These are phyloP conservation scores for Helotiales sp. DNA, from an alignment of 2,329 filamentous ascomycete genomes.

Conservation along the genomic window DNA sequence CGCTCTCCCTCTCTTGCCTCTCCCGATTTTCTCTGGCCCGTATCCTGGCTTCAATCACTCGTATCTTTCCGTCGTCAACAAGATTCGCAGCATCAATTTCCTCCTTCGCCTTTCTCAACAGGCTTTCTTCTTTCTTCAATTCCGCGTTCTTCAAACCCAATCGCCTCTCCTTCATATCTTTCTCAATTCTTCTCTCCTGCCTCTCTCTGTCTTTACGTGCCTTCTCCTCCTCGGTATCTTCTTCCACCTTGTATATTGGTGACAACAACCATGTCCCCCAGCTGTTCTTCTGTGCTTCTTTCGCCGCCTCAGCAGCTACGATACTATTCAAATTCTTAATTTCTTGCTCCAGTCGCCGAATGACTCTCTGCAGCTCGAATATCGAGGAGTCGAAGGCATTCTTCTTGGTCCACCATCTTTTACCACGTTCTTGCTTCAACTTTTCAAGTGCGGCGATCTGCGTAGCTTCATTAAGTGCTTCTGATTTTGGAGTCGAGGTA, in stretches of 20 bases:
- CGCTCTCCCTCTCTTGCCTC: slow-evolving; percentile 4
- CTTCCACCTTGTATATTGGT: slow-evolving; percentile 30
- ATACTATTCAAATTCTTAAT: slow-evolving; percentile 34
- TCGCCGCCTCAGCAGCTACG: slow-evolving; percentile 30
- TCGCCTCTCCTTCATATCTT: slow-evolving; percentile 23
- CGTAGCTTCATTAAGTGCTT: slow-evolving; percentile 22
- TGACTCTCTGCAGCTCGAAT: slow-evolving; percentile 21
- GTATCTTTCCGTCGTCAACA: slow-evolving; percentile 15
- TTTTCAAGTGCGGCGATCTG: slow-evolving; percentile 33
- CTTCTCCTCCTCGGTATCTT: slow-evolving; percentile 37
- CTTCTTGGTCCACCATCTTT: slow-evolving; percentile 32
- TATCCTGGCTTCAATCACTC: slow-evolving; percentile 11
- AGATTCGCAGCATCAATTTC: slow-evolving; percentile 15
- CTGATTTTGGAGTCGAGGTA: not conserved
- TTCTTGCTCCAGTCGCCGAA: slow-evolving; percentile 29
- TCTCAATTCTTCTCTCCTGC: slow-evolving; percentile 37
- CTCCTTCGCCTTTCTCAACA: slow-evolving; percentile 7
- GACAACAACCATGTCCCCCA: slow-evolving; percentile 36
- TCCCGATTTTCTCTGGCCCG: slow-evolving; percentile 10
- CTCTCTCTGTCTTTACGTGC: slow-evolving; percentile 33
- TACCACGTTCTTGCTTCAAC: slow-evolving; percentile 33
- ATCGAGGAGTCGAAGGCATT: slow-evolving; percentile 25
- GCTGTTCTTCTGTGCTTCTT: slow-evolving; percentile 35
- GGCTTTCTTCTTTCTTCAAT: slow-evolving; percentile 1
- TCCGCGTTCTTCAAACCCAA: slow-evolving; percentile 19